These are phyloP conservation scores for Amniculicola lignicola DNA, from an alignment of 495 filamentous ascomycete genomes.

Conservation along the genomic window DNA sequence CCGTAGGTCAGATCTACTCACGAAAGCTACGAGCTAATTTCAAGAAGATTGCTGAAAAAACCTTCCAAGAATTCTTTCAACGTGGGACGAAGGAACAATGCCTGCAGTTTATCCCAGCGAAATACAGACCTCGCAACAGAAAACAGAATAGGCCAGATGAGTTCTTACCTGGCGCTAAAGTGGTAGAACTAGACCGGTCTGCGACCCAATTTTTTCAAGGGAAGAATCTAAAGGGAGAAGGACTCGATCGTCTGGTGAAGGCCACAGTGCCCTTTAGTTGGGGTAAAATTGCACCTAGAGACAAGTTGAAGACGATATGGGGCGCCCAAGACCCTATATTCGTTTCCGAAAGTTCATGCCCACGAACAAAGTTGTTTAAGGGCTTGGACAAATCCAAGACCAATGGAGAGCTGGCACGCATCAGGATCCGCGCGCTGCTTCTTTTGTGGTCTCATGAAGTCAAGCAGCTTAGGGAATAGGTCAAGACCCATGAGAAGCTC, in stretches of 20 bases:
- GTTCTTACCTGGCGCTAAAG: no score
- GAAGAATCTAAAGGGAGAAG: background rate
- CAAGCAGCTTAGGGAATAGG: background rate
- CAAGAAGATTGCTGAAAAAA: background rate
- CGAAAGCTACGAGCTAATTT: background rate
- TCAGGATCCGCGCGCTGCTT: background rate
- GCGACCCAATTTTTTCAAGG: no score
- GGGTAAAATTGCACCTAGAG: background rate
- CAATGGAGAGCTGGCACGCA: background rate
- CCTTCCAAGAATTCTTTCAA: background rate
- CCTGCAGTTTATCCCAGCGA: background rate
- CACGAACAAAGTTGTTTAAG: background rate
- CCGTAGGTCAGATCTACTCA: background rate
- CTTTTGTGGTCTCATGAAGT: background rate
- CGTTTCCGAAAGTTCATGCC: background rate
- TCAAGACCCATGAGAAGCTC: background rate
- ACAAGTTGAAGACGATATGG: background rate
- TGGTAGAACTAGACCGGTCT: no score
- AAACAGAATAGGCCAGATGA: no score
- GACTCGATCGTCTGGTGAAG: no score
- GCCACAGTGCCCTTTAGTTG: background rate
- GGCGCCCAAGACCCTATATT: background rate
- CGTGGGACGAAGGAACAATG: background rate
- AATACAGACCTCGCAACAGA: background rate
- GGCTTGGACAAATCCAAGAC: background rate